Conservation (phyloP, 768 basidiomycete genomes). For the Amanita muscaria region DNA sequence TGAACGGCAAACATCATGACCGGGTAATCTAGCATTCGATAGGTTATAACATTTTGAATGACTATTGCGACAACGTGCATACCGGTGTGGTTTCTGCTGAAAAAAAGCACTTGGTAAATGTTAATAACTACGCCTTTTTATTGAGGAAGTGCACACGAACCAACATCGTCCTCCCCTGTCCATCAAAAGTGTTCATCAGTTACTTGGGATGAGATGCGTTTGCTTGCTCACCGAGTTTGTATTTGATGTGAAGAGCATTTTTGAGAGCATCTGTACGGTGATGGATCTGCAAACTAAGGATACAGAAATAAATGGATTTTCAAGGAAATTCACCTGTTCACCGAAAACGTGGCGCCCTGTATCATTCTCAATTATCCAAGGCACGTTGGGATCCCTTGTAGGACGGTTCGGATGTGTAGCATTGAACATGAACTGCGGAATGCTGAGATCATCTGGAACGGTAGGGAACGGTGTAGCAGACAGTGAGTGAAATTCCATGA, state of each 20-base stretch:
- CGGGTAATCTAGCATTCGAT: constrained; percentile 37
- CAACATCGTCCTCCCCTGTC: constrained; percentile 41
- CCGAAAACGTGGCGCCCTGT: constrained; percentile 32
- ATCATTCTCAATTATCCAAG: constrained; percentile 44
- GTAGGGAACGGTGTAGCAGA: constrained; percentile 25
- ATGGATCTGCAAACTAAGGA: constrained; percentile 34
- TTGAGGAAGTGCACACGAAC: constrained; percentile 21
- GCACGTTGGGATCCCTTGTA: constrained; percentile 19
- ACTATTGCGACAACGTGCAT: constrained; percentile 9
- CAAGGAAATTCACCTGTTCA: constrained; percentile 28
- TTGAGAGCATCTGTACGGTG: constrained; percentile 39
- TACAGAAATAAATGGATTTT: too few relatives aligned
- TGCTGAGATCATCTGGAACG: constrained; percentile 42
- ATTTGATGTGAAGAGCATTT: constrained; percentile 33
- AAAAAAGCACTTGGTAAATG: constrained; percentile 42
- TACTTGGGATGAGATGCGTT: too few relatives aligned
- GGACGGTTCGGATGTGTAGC: constrained; percentile 33
- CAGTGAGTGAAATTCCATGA: constrained; percentile 24
- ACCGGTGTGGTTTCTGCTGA: constrained; percentile 64
- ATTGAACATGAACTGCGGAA: constrained; percentile 48
- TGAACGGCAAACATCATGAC: constrained; percentile 50
- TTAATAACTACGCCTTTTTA: background rate
- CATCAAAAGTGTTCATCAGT: background rate
- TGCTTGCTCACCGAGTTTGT: constrained; percentile 23
- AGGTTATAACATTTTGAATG: too few relatives aligned